Evolutionary conservation across 441 rosid species (phyloP), one percentile per base, ranked within the genome.

Genomic region (Populus hybrid): DNA sequence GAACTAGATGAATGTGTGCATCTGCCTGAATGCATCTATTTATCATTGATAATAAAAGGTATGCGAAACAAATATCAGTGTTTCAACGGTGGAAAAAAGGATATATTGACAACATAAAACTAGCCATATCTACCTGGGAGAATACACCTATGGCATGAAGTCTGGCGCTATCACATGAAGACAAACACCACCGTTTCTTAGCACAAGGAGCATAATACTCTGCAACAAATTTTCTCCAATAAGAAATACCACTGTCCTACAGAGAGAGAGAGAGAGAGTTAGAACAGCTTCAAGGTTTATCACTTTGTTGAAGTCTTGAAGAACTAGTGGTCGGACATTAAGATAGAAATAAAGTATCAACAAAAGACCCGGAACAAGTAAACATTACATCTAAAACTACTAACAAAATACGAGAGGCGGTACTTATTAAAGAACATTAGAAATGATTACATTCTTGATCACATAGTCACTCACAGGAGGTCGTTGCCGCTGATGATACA

Each of bases 161-260:
- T 63, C 93, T 93, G 67, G 89, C 92, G 78, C 87, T 88, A 74
- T 91, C 93, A 74, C 91, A 92, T 71, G 77, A 79, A 12, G 98
- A 92, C 78, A 94, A 85, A 82, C 97, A 94, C 97, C 98, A 91
- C 67, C 94, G 88, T 84, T 92, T 90, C 94, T 92, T 94, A 46
- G 96, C 97, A 67, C 90, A 90, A 5, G 94, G 98, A 30, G 97
- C 90, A 85, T 87, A 94, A 77, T 94, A 94, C 79, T 92, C 97
- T 1, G 92, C 81, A 74, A 94, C 97, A 82, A 94, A 90, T 81
- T 92, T 94, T 86, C 92, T 94, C 98, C 98, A 94, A 67, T 94
- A 94, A 26, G 90, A 89, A 82, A 94, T 88, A 74, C 84, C 79
- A 81, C 88, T 90, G 50, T 89, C 94, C 97, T 94, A 85, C 74